Conservation (phyloP, 2,329 filamentous ascomycete genomes). For the Orbilia oligospora region DNA sequence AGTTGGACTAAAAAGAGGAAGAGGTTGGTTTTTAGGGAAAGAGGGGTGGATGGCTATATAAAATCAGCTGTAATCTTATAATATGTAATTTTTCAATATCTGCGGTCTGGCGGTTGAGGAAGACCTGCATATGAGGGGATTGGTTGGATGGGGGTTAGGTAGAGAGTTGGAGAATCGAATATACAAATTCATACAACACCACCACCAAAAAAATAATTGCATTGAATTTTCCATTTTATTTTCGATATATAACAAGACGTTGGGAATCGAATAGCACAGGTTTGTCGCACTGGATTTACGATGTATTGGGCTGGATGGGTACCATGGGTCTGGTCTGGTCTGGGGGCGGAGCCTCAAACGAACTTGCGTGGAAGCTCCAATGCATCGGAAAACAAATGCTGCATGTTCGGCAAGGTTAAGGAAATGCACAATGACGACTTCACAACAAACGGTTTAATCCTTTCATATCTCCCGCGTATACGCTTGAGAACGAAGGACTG, state of each 20-base stretch:
- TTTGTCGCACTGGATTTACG: neutral
- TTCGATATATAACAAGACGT: neutral
- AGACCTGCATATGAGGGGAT: neutral
- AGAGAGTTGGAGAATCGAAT: constrained; percentile 5
- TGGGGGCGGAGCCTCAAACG: neutral
- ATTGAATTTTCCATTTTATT: neutral
- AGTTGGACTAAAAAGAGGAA: neutral
- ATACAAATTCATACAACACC: no score
- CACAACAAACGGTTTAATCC: neutral
- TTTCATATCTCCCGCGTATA: neutral
- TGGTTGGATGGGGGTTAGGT: neutral
- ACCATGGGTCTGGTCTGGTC: neutral
- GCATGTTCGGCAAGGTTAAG: constrained; percentile 10
- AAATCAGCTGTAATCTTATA: constrained; percentile 21
- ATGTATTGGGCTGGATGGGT: neutral
- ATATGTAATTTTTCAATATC: constrained; percentile 5
- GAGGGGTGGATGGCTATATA: neutral
- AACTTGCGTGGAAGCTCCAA: neutral
- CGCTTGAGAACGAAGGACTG: no score
- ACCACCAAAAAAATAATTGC: neutral
- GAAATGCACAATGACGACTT: constrained; percentile 27
- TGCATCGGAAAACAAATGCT: neutral
- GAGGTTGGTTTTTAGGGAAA: neutral
- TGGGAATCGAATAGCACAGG: neutral
- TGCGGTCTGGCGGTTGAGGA: constrained; percentile 17